A percentile compares a stretch with the other conserved stretches of the same genome.
phyloP scores from a whole-genome alignment of 1,284 basidiomycete genomes.

The Rhizoctonia solani region DNA sequence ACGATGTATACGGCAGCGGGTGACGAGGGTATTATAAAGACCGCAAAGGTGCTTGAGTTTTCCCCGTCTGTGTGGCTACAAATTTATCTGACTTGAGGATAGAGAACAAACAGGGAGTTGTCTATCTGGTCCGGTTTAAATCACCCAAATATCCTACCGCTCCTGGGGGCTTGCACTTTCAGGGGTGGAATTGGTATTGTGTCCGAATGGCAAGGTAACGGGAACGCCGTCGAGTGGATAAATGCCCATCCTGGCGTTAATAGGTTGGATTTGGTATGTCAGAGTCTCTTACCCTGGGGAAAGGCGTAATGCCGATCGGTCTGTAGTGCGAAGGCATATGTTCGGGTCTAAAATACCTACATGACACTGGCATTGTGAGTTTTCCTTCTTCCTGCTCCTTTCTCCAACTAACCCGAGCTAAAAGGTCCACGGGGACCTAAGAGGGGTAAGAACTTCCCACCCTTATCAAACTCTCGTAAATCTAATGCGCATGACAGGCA shows the following conservation, averaged over 20 bases:
- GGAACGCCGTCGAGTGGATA: slow-evolving; percentile 8
- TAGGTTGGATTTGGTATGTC: slow-evolving; percentile 13
- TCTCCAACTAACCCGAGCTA: not conserved
- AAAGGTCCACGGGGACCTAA: slow-evolving; percentile 19
- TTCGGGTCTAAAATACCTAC: slow-evolving; percentile 11
- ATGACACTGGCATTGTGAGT: slow-evolving; percentile 1
- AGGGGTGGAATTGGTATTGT: slow-evolving; percentile 22
- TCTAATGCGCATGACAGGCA: not conserved
- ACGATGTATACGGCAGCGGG: slow-evolving; percentile 7
- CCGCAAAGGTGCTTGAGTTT: not conserved
- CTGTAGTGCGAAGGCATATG: slow-evolving; percentile 26
- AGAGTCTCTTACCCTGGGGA: not conserved
- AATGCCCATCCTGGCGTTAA: not conserved
- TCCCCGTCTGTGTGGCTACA: too few relatives aligned
- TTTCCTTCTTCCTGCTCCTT: not conserved
- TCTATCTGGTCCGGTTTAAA: slow-evolving; percentile 14
- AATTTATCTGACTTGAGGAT: not conserved
- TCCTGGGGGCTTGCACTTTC: slow-evolving; percentile 9
- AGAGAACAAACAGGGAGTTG: slow-evolving; percentile 9
- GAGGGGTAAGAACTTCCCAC: not conserved
- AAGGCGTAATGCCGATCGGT: not conserved
- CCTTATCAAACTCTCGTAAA: not conserved
- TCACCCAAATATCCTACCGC: slow-evolving; percentile 9
- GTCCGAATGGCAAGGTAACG: slow-evolving; percentile 13
- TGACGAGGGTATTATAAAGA: not conserved